Base-by-base conservation (phyloP, 306 rosid genomes). In the Abrus precatorius region DNA sequence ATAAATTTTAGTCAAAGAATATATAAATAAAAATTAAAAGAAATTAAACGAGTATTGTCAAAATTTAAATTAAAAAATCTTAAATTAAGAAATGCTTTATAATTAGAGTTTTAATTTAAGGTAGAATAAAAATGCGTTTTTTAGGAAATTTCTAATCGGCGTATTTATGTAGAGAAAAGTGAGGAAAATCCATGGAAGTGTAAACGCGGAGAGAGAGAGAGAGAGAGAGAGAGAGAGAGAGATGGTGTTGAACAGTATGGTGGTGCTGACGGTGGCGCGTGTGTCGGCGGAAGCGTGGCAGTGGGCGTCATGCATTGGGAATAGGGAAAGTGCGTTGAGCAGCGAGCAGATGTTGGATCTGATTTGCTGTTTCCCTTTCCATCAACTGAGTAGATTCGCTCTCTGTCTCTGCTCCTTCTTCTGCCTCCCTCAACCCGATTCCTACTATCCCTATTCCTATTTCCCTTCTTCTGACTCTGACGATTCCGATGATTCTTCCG, bases 271-370 rank as follows among this genome's bases (percentile, higher is more conserved):
- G 2, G 97, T 92, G 62, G 98, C 97, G 20, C 92, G 88, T 87
- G 13, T 67, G 14, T 92, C 98, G 0, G 91, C 96, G 0, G 84
- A 90, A 64, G 83, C 77, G n/a, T 94, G 92, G 94, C 97, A 94
- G 70, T 69, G 79, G 47, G 36, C 81, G 34, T 80, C 95, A 0
- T 87, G 98, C 76, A 78, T 82, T 20, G 87, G 88, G 8, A 94
- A 89, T 30, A 91, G 88, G 8, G 97, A 89, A 33, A 91, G 88
- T 7, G 3, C 40, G 2, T 54, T 94, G 30, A 80, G 73, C 86
- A 85, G 91, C 72, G 75, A 87, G 0, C 86, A 89, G 71, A 80
- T 94, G 9, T 78, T 94, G 43, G 89, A 90, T 89, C 90, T 94
- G 9, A 73, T 94, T 41, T 85, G 80, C 69, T 80, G 88, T 60